Base-by-base conservation (phyloP, 805 yeast species). In the Candida dendrica region DNA sequence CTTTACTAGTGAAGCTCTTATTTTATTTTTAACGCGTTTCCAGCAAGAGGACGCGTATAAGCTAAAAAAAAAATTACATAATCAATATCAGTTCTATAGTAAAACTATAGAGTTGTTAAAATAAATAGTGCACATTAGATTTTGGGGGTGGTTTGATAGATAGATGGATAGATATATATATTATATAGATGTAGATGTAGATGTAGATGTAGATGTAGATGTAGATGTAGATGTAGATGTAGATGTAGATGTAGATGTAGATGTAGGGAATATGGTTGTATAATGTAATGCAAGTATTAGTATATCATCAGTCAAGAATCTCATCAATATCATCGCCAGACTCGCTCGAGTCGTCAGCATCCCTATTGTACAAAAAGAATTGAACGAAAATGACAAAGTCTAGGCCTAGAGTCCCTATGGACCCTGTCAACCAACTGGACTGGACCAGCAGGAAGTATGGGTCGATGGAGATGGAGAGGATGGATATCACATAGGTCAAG, bases 361-460 rank as follows among this genome's bases (percentile, higher is more conserved):
- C 44, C 17, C 24, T 34, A 40, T 60, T 79, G 63, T 90, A 91
- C 26, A 80, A 51, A 72, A 88, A 89, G 64, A 90, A 90, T 64
- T 90, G 98, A 34, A 77, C 60, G 52, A 91, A 89, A 18, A 90
- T 91, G 35, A 84, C 71, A 48, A 87, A 81, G 63, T 91, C 98
- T 64, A 90, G 71, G 3, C 73, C 66, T 48, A 91, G 69, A 3
- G 98, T 90, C 15, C 98, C 98, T 37, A 84, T 69, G 24, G 95
- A 81, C 1, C 98, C 98, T 5, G 89, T 79, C 43, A 91, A 69
- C 98, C 98, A 91, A 19, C 95, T 81, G 2, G 91, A 77, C 61
- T 93, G 95, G 39, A 93, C 81, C 49, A 84, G 57, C 27, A 91
- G 57, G 51, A 88, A 91, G 47, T 77, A 71, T 54, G 71, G 68